A percentile compares a stretch with the other conserved stretches of the same genome.
Evolutionary conservation across 1,284 basidiomycete species (phyloP).

Genomic region (Moesziomyces sp.): DNA sequence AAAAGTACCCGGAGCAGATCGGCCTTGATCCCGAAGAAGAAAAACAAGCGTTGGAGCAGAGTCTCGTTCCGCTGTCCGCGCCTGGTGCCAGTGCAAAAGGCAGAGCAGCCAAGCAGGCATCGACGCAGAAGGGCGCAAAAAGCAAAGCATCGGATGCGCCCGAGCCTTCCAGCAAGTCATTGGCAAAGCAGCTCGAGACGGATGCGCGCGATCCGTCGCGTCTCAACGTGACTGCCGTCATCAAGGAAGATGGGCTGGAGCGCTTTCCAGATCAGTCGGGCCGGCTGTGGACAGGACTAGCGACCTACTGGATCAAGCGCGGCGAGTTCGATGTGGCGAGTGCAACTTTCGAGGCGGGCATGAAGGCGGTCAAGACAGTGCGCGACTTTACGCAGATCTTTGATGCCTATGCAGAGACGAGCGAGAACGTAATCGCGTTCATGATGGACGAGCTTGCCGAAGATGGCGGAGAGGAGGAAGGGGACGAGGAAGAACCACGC

Average conservation of each 20-base stretch:
- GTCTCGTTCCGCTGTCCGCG: not conserved
- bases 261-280: conserved; percentile 97
- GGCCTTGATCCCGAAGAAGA: conserved; percentile 82
- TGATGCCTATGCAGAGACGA: conserved; percentile 94
- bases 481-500: conserved; percentile 57
- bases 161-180: conserved; percentile 72
- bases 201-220: conserved; percentile 79
- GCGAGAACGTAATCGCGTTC: conserved; percentile 87
- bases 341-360: conserved; percentile 87
- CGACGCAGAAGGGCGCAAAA: conserved; percentile 72
- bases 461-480: conserved; percentile 57
- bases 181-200: conserved; percentile 74
- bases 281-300: conserved; percentile 92
- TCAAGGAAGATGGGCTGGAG: conserved; percentile 84
- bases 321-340: conserved; percentile 91
- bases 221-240: conserved; percentile 86
- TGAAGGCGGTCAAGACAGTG: conserved; percentile 86
- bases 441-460: conserved; percentile 86
- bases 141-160: conserved; percentile 37
- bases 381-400: conserved; percentile 99
- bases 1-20: conserved; percentile 89
- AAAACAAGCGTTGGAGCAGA: conserved; percentile 12
- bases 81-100: conserved; percentile 3
- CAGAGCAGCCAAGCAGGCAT: not conserved
- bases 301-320: conserved; percentile 98